Evolutionary conservation across 805 yeast genomes (phyloP), one percentile per base, ranked within the genome.

Genomic region (Hanseniaspora guilliermondii): DNA sequence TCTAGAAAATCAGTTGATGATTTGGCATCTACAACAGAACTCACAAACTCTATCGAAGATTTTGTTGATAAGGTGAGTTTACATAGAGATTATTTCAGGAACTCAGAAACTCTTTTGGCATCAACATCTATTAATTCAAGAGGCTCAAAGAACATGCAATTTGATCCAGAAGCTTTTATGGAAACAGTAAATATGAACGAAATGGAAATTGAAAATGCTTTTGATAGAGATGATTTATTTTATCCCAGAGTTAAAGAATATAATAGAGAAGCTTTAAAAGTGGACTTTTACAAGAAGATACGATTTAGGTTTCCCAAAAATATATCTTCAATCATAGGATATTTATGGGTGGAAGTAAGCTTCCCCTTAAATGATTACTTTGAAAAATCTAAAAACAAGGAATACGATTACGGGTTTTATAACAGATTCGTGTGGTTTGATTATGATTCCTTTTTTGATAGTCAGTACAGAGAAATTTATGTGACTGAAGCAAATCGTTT

Each of bases 21-120:
- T 42, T 53, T 63, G n/a, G 36, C 57, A 5, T 65, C 73, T 0
- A 67, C 64, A 47, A 73, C 70, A 30, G 67, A 72, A 1, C 54
- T 73, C 16, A 72, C 76, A 0, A 61, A 70, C 1, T 73, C 73
- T 55, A 58, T 73, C 27, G 72, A 69, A 30, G 55, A 58, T 8
- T 54, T 67, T 24, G 62, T 66, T 14, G 19, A 22, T 7, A 55
- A 32, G 6, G 25, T 55, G 1, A 27, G 44, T 3, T 16, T 8
- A 5, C 22, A 38, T 19, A 49, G 39, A 42, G 17, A 49, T 11
- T 22, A 44, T 19, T 55, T 55, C 30, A 55, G 39, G 24, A 55
- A 53, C 32, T 53, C 55, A 16, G 50, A 53, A 30, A 46, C 49
- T 9, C 16, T 50, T 5, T 44, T 50, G 32, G 54, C 49, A 19